Conservation (phyloP, 371 early-diverging fungal species). For the Syncephalastrum monosporum region DNA sequence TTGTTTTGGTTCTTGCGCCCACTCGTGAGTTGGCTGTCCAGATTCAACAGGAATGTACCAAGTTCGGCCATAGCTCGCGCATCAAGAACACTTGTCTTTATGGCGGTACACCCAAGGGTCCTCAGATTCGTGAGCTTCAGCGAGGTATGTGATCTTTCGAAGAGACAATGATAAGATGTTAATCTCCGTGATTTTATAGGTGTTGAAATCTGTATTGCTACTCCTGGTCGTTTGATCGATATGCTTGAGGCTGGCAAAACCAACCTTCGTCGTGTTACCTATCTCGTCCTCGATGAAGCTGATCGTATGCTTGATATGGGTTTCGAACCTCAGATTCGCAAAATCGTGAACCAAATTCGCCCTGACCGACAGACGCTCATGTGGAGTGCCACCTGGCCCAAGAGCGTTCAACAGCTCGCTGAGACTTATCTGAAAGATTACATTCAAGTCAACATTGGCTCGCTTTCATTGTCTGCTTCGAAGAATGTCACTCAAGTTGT, state of each 20-base stretch:
- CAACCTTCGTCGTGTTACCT: conserved; percentile 94
- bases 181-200: conserved; percentile 25
- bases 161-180: background rate
- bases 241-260: conserved; percentile 89
- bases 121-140: conserved; percentile 90
- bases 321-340: conserved; percentile 99
- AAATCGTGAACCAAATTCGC: conserved; percentile 98
- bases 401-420: conserved; percentile 94
- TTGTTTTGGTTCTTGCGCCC: conserved; percentile 92
- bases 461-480: conserved; percentile 92
- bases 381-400: conserved; percentile 99
- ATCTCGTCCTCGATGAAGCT: conserved; percentile 98
- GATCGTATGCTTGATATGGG: conserved; percentile 99
- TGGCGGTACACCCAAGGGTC: conserved; percentile 95
- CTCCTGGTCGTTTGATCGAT: conserved; percentile 99
- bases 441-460: conserved; percentile 99
- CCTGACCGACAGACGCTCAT: conserved; percentile 99
- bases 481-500: conserved; percentile 93
- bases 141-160: conserved; percentile 37
- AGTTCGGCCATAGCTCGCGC: conserved; percentile 85
- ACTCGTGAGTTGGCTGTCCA: conserved; percentile 95
- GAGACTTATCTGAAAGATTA: conserved; percentile 93
- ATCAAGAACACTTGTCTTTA: conserved; percentile 95
- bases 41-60: conserved; percentile 91
- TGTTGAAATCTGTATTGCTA: conserved; percentile 98